Percentiles rank a stretch among this genome's conserved stretches.
phyloP scores from a whole-genome alignment of 345 rosid species.

The Camelina neglecta region DNA sequence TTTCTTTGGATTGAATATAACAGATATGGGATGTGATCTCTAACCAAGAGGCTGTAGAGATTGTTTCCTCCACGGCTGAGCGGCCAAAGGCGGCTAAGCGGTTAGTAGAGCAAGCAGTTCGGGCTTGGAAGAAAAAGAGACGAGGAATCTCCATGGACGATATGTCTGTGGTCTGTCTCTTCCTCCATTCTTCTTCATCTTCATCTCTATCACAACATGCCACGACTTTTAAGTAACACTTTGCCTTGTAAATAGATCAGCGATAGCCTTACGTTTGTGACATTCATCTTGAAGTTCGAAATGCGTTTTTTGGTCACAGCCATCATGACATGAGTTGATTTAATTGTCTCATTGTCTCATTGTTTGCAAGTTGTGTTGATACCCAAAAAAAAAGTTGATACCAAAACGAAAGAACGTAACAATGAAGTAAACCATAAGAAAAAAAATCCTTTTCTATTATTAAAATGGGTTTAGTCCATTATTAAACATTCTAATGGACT shows the following conservation, averaged over 20 bases:
- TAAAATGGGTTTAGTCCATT: no score
- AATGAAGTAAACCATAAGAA: not conserved
- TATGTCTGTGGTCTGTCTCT: conserved; percentile 91
- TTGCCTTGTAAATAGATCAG: conserved; percentile 35
- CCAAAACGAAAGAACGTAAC: not conserved
- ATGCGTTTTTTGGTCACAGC: conserved; percentile 1
- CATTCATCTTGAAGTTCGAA: conserved; percentile 20
- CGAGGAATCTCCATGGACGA: conserved; percentile 87
- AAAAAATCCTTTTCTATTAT: no score
- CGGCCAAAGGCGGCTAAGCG: conserved; percentile 74
- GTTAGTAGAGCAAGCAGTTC: conserved; percentile 64
- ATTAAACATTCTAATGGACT: not conserved
- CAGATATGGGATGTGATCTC: conserved; percentile 98
- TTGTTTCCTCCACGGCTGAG: conserved; percentile 63
- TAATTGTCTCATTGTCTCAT: not conserved
- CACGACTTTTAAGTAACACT: conserved; percentile 14
- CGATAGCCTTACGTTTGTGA: conserved; percentile 12
- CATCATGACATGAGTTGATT: conserved; percentile 22
- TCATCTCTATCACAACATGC: conserved; percentile 37
- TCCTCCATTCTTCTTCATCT: conserved; percentile 56
- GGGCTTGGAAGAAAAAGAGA: conserved; percentile 77
- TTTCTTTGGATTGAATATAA: not conserved
- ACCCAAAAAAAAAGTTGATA: not conserved
- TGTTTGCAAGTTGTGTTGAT: not conserved
- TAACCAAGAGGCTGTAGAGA: conserved; percentile 82